Evolutionary conservation across 176 grass and related monocot species (phyloP).

Genomic region (Aegilops umbellulata): DNA sequence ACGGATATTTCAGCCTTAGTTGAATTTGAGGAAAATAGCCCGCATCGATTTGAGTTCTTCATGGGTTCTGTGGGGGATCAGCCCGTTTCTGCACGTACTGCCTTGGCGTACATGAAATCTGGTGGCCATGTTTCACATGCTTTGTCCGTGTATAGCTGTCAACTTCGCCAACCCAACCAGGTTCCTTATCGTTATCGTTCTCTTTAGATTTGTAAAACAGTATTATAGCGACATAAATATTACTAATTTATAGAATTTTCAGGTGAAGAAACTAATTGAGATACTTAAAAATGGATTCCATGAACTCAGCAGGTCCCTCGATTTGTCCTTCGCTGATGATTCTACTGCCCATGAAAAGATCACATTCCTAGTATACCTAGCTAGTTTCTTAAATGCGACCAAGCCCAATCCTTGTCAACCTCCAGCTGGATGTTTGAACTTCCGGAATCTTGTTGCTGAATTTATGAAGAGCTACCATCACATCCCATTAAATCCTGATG

Average conservation of each 20-base stretch:
- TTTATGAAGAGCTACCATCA: slow-evolving; percentile 98
- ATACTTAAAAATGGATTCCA: slow-evolving; percentile 89
- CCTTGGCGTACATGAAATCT: too few relatives aligned
- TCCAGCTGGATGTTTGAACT: slow-evolving; percentile 78
- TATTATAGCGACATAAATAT: neutral
- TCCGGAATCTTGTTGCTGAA: slow-evolving; percentile 79
- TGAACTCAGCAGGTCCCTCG: slow-evolving; percentile 89
- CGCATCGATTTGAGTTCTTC: slow-evolving; percentile 94
- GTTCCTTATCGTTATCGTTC: slow-evolving; percentile 67
- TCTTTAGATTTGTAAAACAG: slow-evolving; percentile 8
- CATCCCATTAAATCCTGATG: slow-evolving; percentile 82
- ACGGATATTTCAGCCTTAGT: slow-evolving; percentile 97
- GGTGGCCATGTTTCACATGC: too few relatives aligned
- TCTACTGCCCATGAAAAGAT: slow-evolving; percentile 98
- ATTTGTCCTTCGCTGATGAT: slow-evolving; percentile 92
- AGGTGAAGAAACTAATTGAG: slow-evolving; percentile 97
- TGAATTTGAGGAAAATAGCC: slow-evolving; percentile 96
- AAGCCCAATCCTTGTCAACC: slow-evolving; percentile 81
- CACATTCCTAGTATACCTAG: slow-evolving; percentile 88
- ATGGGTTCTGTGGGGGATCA: slow-evolving; percentile 61
- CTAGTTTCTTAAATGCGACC: slow-evolving; percentile 75
- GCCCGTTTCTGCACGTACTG: too few relatives aligned
- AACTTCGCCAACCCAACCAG: too few relatives aligned
- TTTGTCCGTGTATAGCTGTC: too few relatives aligned
- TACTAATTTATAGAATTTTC: slow-evolving; percentile 36